Conservation (phyloP, 805 yeast species). For the Maudiozyma saulgeensis region DNA sequence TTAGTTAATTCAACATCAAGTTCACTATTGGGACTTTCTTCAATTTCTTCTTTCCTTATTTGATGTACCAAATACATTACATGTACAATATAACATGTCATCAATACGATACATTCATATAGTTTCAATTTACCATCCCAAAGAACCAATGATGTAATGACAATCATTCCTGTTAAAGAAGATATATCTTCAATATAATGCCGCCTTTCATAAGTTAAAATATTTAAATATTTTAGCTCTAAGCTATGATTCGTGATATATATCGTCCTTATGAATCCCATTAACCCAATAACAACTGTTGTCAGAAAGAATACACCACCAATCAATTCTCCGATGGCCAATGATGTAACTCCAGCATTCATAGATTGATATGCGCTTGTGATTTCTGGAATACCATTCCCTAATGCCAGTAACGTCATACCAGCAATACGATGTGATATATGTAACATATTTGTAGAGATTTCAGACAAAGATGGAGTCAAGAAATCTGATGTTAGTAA, state of each 20-base stretch:
- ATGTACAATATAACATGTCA: not conserved
- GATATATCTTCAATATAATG: slow-evolving; percentile 52
- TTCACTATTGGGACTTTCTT: not conserved
- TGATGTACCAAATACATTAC: not conserved
- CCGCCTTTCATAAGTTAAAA: slow-evolving; percentile 24
- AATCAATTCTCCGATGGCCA: slow-evolving; percentile 83
- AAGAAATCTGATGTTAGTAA: slow-evolving; percentile 72
- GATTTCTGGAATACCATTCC: slow-evolving; percentile 89
- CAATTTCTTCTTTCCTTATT: not conserved
- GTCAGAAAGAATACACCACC: slow-evolving; percentile 84
- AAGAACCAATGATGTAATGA: slow-evolving; percentile 41
- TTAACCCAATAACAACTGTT: slow-evolving; percentile 69
- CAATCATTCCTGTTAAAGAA: slow-evolving; percentile 44
- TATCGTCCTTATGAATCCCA: slow-evolving; percentile 40
- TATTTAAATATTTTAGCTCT: not conserved
- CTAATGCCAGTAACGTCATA: slow-evolving; percentile 77
- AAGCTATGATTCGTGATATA: not conserved
- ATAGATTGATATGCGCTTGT: slow-evolving; percentile 78
- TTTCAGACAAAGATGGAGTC: slow-evolving; percentile 64
- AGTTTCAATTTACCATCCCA: slow-evolving; percentile 45
- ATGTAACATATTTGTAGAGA: slow-evolving; percentile 47
- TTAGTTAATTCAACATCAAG: not conserved
- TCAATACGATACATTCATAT: slow-evolving; percentile 41
- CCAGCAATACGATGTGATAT: slow-evolving; percentile 77
- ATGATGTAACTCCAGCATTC: slow-evolving; percentile 54